Conservation (phyloP, 192 early-diverging fungal genomes). For the Coemansia sp. region DNA sequence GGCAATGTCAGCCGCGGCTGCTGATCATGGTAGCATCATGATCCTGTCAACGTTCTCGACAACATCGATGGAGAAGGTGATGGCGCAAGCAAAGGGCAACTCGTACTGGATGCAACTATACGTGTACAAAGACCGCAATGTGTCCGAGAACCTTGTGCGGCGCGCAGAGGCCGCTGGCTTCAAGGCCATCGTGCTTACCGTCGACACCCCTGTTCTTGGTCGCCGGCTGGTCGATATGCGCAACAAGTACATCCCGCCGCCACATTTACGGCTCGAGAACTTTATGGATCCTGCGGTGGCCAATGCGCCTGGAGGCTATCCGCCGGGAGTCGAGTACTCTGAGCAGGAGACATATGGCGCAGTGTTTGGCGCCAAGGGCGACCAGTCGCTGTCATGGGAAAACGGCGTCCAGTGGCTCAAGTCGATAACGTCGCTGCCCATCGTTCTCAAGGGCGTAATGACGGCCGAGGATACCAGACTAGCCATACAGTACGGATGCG, state of each 20-base stretch:
- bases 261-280: slow-evolving; percentile 66
- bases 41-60: slow-evolving; percentile 66
- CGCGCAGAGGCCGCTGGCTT: slow-evolving; percentile 76
- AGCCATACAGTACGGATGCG: slow-evolving; percentile 75
- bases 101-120: slow-evolving; percentile 81
- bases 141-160: slow-evolving; percentile 66
- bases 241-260: slow-evolving; percentile 62
- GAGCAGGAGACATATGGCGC: slow-evolving; percentile 45
- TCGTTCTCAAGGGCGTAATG: slow-evolving; percentile 92
- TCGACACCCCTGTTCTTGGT: slow-evolving; percentile 60
- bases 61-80: slow-evolving; percentile 65
- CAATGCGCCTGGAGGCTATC: slow-evolving; percentile 14
- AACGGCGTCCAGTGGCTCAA: slow-evolving; percentile 84
- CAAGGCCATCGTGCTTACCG: slow-evolving; percentile 65
- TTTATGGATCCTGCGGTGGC: slow-evolving; percentile 47
- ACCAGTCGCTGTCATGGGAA: slow-evolving; percentile 81
- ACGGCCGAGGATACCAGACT: slow-evolving; percentile 86
- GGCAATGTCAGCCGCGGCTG: slow-evolving; percentile 62
- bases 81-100: slow-evolving; percentile 46
- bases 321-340: slow-evolving; percentile 11
- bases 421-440: slow-evolving; percentile 79
- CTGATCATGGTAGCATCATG: slow-evolving; percentile 52
- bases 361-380: slow-evolving; percentile 55
- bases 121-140: slow-evolving; percentile 68
- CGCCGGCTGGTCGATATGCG: slow-evolving; percentile 61